Evolutionary conservation across 768 basidiomycete species (phyloP).

Genomic region (Saitozyma podzolica): DNA sequence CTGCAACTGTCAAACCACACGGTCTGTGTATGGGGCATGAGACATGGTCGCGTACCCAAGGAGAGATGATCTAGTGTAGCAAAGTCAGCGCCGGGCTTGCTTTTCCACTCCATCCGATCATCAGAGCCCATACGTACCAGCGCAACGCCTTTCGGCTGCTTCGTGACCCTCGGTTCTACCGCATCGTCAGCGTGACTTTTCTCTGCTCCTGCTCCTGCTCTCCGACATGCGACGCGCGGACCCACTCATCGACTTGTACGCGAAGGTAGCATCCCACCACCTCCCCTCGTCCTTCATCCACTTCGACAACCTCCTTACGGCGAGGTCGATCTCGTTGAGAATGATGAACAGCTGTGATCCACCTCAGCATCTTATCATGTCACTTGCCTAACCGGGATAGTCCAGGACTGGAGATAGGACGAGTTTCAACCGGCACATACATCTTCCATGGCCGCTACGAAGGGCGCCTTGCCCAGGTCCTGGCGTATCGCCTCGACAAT

Average conservation of each 20-base stretch:
- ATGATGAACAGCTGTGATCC: conserved; percentile 27
- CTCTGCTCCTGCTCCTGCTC: neutral
- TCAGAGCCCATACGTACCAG: conserved; percentile 22
- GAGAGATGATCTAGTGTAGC: conserved; percentile 37
- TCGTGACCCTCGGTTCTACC: conserved; percentile 40
- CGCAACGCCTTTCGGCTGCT: conserved; percentile 49
- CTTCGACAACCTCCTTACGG: conserved; percentile 34
- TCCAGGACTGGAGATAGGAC: no score
- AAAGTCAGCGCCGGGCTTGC: conserved; percentile 1
- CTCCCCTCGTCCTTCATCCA: conserved; percentile 51
- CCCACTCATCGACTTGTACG: conserved; percentile 46
- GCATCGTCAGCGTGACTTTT: conserved; percentile 5
- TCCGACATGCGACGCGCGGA: neutral
- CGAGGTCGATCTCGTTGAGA: conserved; percentile 46
- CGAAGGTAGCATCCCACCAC: conserved; percentile 35
- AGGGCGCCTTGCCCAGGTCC: conserved; percentile 44
- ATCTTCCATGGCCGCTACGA: conserved; percentile 36
- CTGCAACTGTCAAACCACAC: conserved; percentile 15
- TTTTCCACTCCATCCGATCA: neutral
- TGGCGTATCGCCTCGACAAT: conserved; percentile 37
- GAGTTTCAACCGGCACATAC: no score
- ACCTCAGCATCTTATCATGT: neutral
- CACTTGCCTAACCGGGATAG: no score
- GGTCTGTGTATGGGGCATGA: neutral
- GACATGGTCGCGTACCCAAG: conserved; percentile 35